Conservation (phyloP, 169 alveolate genomes). For the Plasmodium inui region DNA sequence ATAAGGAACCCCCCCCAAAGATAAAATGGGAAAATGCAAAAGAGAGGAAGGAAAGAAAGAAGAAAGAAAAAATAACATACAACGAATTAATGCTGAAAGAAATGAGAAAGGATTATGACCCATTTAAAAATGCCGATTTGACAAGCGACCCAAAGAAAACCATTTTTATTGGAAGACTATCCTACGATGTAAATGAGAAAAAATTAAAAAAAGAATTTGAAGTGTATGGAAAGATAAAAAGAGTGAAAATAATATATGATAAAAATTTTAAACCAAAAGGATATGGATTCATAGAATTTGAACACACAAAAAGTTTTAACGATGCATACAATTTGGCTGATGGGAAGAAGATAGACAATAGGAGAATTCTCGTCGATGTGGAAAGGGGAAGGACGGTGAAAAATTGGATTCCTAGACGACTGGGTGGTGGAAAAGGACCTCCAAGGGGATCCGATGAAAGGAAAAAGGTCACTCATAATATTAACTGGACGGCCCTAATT, state of each 20-base stretch:
- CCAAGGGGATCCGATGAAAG: constrained; percentile 81
- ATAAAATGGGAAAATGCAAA: constrained; percentile 81
- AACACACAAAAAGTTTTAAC: constrained; percentile 90
- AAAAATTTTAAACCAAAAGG: constrained; percentile 94
- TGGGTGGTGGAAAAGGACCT: constrained; percentile 97
- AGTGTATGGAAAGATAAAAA: constrained; percentile 92
- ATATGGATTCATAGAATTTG: constrained; percentile 96
- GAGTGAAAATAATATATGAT: constrained; percentile 89
- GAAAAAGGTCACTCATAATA: constrained; percentile 76
- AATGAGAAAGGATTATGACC: constrained; percentile 78
- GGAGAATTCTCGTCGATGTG: constrained; percentile 94
- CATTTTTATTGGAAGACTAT: constrained; percentile 93
- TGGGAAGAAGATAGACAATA: constrained; percentile 94
- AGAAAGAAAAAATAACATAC: constrained; percentile 74
- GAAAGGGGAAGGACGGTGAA: constrained; percentile 95
- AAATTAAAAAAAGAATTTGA: constrained; percentile 93
- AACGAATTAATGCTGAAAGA: constrained; percentile 70
- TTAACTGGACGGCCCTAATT: constrained; percentile 52
- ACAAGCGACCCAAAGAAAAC: constrained; percentile 95
- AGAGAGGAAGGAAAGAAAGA: constrained; percentile 80
- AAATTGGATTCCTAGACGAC: constrained; percentile 95
- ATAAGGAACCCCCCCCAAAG: constrained; percentile 78
- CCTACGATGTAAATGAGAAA: constrained; percentile 94
- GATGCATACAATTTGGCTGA: constrained; percentile 94
- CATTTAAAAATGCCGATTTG: constrained; percentile 78